Base-by-base conservation (phyloP, 345 rosid species). In the Pistacia vera region DNA sequence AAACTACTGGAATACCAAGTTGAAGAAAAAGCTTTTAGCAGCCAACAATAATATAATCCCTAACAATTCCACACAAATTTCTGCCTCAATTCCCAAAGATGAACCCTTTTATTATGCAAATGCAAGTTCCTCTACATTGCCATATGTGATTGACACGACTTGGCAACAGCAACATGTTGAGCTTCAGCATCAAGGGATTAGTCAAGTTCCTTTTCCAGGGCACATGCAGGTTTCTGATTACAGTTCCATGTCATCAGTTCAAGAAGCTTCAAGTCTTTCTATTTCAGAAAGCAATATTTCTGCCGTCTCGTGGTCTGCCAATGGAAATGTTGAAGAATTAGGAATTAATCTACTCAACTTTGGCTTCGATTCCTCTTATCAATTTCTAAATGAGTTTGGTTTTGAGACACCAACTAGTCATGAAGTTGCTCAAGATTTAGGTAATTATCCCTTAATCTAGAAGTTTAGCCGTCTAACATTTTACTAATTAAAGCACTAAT, bases 1-100 rank as follows among this genome's bases (percentile, higher is more conserved):
- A 72, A 88, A 88, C 62, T 72, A 88, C 22, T 88, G 91, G 91
- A 88, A 85, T 77, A 79, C 89, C 70, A 88, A 79, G 70, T 33
- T 88, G 76, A 88, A 84, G 85, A 85, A 82, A 73, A 85, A 73
- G 78, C 57, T 82, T 46, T 5, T 66, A 63, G 77, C 73, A 33
- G 79, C 60, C 35, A 68, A 75, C 9, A n/a, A 35, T 12, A 12
- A 62, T 18, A 6, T 69, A 17, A 46, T 18, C 20, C 18, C 35
- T n/a, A 61, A 35, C 30, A 20, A 16, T 56, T 38, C 62, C 7
- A 49, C 67, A 17, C 62, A 48, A 65, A n/a, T 49, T 65, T 65
- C 72, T 8, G 18, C 44, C 51, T 35, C 46, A 17, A 36, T 56
- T 64, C 63, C 71, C 16, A 9, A 63, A 68, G 33, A 51, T 55